Base-by-base conservation (phyloP, 495 filamentous ascomycete species). In the Neurospora terricola region DNA sequence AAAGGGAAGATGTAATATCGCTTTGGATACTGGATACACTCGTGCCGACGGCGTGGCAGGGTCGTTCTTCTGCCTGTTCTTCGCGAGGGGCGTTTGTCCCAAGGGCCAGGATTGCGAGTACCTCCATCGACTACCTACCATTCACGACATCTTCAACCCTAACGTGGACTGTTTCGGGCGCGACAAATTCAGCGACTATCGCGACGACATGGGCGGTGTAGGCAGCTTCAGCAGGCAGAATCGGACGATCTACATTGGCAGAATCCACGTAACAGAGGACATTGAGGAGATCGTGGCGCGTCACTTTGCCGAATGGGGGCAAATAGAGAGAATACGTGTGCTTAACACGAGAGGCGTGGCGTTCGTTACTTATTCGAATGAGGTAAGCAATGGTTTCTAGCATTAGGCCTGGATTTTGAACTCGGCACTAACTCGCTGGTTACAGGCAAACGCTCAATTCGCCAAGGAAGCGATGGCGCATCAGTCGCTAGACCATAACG, bases 161-260 rank as follows among this genome's bases (percentile, higher is more conserved):
- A 97, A 97, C 76, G 89, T 96, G 7, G 96, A 99, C 82, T 94
- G 92, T 75, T 99, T 99, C 80, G 96, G 95, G 2, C 86, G 93
- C 36, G 93, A 96, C 83, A 96, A 94, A 80, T 90, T 91, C 77
- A 88, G 84, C 59, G 94, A 97, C 77, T 97, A 97, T 82, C 86
- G 94, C 70, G 94, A 97, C 80, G 94, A 99, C 78, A 98, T 99
- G 96, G 94, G 94, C 40, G 96, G 96, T 74, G 92, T 97, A 16
- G 96, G 96, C 4, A 90, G 86, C 73, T 99, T 98, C 79, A 91
- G 91, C 85, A 88, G 96, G 18, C 92, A 94, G 79, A 99, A 98
- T 76, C 85, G 95, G 9, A 98, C 96, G 4, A 86, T 99, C 11
- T 99, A 99, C 77, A 85, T 97, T 10, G 96, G 96, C 5, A 86